A percentile compares a stretch with the other conserved stretches of the same genome.
phyloP scores from a whole-genome alignment of 148 eudicot species.

The Tetragonia tetragonoides region DNA sequence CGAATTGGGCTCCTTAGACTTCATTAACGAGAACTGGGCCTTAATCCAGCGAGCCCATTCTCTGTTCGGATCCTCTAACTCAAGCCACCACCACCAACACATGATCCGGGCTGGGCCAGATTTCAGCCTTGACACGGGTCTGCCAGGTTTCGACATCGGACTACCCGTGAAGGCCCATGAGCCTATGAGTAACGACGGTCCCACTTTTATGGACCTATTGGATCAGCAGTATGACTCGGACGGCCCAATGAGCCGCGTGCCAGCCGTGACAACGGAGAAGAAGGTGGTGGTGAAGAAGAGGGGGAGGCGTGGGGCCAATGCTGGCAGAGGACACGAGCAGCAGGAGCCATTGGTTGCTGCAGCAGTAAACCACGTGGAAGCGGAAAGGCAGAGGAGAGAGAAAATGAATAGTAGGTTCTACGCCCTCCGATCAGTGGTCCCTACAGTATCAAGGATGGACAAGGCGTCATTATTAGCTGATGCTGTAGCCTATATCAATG shows the following conservation, averaged over 20 bases:
- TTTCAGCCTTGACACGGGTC: not conserved
- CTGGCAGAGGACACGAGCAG: not conserved
- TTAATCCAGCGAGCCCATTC: slow-evolving; percentile 49
- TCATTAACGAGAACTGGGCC: slow-evolving; percentile 49
- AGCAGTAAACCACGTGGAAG: slow-evolving; percentile 63
- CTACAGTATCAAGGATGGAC: slow-evolving; percentile 84
- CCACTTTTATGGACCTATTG: not conserved
- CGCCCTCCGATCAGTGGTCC: slow-evolving; percentile 81
- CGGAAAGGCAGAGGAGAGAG: slow-evolving; percentile 87
- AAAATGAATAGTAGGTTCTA: slow-evolving; percentile 86
- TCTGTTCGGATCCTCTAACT: slow-evolving; percentile 31
- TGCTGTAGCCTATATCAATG: slow-evolving; percentile 72
- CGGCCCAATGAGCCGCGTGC: not conserved
- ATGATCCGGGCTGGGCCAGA: not conserved
- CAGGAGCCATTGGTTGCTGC: too few relatives aligned
- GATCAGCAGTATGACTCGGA: slow-evolving; percentile 25
- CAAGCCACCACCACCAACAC: not conserved
- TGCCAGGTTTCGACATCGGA: not conserved
- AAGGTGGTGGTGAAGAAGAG: slow-evolving; percentile 1
- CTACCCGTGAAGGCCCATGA: not conserved
- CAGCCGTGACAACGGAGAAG: not conserved
- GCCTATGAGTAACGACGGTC: not conserved
- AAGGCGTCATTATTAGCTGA: slow-evolving; percentile 83
- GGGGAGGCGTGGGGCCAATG: slow-evolving; percentile 6
- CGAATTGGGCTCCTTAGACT: slow-evolving; percentile 57